Conservation (phyloP, 2,329 filamentous ascomycete genomes). For the Scedosporium dehoogii region DNA sequence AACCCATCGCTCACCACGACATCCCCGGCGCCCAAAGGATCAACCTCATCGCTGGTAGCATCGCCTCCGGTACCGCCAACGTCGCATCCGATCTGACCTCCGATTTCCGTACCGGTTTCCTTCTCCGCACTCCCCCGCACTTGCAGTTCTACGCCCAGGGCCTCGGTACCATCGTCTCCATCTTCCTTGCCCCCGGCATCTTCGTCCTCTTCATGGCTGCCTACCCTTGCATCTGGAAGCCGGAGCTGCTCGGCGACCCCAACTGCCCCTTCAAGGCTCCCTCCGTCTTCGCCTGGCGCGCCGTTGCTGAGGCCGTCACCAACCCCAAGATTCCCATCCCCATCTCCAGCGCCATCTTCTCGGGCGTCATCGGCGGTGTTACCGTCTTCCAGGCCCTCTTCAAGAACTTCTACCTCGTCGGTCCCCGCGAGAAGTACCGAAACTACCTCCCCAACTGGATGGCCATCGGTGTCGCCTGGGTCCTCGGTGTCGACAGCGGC, state of each 20-base stretch:
- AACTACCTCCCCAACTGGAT: conserved; percentile 54
- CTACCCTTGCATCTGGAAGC: conserved; percentile 55
- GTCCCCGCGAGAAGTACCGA: conserved; percentile 41
- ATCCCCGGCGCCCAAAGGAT: conserved; percentile 46
- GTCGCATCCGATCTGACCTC: conserved; percentile 43
- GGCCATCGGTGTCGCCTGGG: conserved; percentile 49
- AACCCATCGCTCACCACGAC: conserved; percentile 35
- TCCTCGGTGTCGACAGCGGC: conserved; percentile 41
- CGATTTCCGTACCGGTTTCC: conserved; percentile 60
- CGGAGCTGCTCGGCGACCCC: conserved; percentile 20
- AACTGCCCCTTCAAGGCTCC: conserved; percentile 51
- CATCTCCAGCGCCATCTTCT: conserved; percentile 42
- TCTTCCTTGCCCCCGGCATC: conserved; percentile 57
- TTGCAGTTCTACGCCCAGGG: conserved; percentile 59
- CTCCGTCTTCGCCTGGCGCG: conserved; percentile 56
- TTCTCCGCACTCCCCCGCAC: conserved; percentile 53
- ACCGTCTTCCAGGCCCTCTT: conserved; percentile 40
- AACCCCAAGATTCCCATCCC: conserved; percentile 46
- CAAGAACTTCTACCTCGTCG: conserved; percentile 43
- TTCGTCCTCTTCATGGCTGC: conserved; percentile 59
- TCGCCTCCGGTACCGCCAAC: conserved; percentile 45
- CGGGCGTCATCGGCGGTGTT: conserved; percentile 42
- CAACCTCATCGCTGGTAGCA: conserved; percentile 54
- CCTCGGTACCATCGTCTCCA: conserved; percentile 51
- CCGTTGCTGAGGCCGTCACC: conserved; percentile 52